Percentiles rank a stretch among this genome's conserved stretches.
phyloP scores from a whole-genome alignment of 306 rosid genomes.

The Castanospermum australe region DNA sequence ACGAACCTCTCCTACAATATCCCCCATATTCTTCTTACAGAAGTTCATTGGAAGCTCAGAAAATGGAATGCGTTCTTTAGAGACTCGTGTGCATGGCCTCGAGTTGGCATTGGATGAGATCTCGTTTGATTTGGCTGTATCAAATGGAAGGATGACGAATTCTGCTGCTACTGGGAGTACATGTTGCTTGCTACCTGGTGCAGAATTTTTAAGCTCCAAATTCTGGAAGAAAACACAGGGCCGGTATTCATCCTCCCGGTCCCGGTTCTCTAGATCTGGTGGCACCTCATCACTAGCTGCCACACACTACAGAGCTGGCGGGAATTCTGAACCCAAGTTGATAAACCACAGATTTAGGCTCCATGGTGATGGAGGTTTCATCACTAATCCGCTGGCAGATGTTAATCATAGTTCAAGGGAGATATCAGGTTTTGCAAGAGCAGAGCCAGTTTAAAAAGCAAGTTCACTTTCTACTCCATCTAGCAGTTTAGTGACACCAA shows the following conservation, averaged over 20 bases:
- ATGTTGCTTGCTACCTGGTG: constrained; percentile 74
- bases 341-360: constrained; percentile 43
- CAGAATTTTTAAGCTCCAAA: constrained; percentile 70
- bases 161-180: constrained; percentile 34
- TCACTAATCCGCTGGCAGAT: constrained; percentile 77
- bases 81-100: constrained; percentile 80
- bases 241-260: constrained; percentile 42
- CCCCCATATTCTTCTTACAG: constrained; percentile 31
- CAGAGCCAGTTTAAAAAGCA: constrained; percentile 29
- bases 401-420: constrained; percentile 45
- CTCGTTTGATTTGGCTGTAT: constrained; percentile 74
- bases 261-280: constrained; percentile 40
- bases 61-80: constrained; percentile 71
- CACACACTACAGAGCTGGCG: constrained; percentile 32
- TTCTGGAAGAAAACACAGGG: constrained; percentile 68
- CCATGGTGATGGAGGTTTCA: constrained; percentile 55
- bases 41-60: constrained; percentile 86
- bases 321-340: constrained; percentile 27
- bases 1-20: background rate
- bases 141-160: constrained; percentile 73
- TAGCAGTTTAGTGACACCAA: background rate
- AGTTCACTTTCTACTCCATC: constrained; percentile 23
- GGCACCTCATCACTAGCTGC: constrained; percentile 41
- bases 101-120: constrained; percentile 82
- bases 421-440: constrained; percentile 12